These are phyloP conservation scores for Calonectria fujianensis DNA, from an alignment of 2,329 filamentous ascomycete genomes.

Conservation along the genomic window DNA sequence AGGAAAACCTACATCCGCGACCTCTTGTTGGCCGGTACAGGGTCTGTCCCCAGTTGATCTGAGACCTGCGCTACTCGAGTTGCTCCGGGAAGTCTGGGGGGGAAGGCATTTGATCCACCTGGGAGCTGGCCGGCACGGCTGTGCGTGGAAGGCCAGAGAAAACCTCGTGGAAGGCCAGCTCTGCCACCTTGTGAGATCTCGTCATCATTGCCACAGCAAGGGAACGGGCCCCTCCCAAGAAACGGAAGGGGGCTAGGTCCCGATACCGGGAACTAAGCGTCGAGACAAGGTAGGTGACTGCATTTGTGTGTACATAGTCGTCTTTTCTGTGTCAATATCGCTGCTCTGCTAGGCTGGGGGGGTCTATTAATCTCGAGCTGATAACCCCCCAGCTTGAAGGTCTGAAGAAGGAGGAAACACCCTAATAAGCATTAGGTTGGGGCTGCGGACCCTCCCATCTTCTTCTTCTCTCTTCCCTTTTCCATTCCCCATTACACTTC, in stretches of 20 bases:
- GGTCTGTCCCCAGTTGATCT: slow-evolving; percentile 24
- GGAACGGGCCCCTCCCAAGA: neutral
- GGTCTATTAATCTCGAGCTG: slow-evolving; percentile 20
- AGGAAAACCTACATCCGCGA: slow-evolving; percentile 14
- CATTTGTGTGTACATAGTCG: neutral
- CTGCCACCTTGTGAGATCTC: slow-evolving; percentile 14
- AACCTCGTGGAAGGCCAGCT: slow-evolving; percentile 15
- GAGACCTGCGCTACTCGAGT: slow-evolving; percentile 11
- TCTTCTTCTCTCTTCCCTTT: neutral
- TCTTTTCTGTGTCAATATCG: neutral
- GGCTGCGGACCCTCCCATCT: slow-evolving; percentile 7
- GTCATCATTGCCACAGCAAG: slow-evolving; percentile 31
- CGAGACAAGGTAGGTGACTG: neutral
- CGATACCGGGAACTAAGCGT: slow-evolving; percentile 20
- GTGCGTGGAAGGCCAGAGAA: slow-evolving; percentile 34
- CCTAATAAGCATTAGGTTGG: slow-evolving; percentile 2
- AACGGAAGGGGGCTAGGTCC: slow-evolving; percentile 7
- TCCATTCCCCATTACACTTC: slow-evolving; percentile 6
- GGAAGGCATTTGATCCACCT: slow-evolving; percentile 36
- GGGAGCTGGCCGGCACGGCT: slow-evolving; percentile 11
- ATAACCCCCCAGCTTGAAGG: slow-evolving; percentile 14
- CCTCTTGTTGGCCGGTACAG: slow-evolving; percentile 16
- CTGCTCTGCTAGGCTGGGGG: neutral
- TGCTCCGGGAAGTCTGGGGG: slow-evolving; percentile 20
- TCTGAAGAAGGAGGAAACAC: neutral